A percentile compares a stretch with the other conserved stretches of the same genome.
Conservation (phyloP, 768 basidiomycete species). For the Leccinum subgranulosum region DNA sequence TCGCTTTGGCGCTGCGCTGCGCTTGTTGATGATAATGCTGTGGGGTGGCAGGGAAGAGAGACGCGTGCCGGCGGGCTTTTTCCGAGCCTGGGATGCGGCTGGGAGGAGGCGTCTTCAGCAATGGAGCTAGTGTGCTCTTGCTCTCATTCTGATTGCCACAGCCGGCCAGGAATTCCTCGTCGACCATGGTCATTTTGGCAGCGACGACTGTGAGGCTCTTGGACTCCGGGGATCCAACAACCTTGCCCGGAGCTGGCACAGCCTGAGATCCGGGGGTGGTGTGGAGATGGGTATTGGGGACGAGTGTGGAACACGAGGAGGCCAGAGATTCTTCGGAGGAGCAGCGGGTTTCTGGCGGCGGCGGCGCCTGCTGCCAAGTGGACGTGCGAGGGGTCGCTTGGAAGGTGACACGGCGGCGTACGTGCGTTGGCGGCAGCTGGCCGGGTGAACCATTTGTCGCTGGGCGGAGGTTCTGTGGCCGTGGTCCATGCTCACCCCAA, state of each 20-base stretch:
- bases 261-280: neutral
- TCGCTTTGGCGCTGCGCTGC: neutral
- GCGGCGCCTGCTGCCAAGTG: neutral
- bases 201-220: neutral
- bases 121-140: neutral
- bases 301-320: conserved; percentile 16
- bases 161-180: neutral
- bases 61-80: conserved; percentile 1
- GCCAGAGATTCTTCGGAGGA: neutral
- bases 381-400: neutral
- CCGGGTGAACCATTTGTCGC: neutral
- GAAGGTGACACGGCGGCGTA: neutral
- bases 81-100: neutral
- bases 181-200: neutral
- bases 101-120: neutral
- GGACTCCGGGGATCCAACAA: neutral
- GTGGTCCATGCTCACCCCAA: neutral
- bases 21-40: conserved; percentile 3
- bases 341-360: neutral
- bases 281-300: neutral
- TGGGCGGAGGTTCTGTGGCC: neutral
- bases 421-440: neutral
- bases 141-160: neutral
- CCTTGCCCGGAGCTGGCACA: neutral
- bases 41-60: conserved; percentile 4